Evolutionary conservation across 2,329 filamentous ascomycete species (phyloP), one percentile per base, ranked within the genome.

Genomic region (Ceratocystis colombiana): DNA sequence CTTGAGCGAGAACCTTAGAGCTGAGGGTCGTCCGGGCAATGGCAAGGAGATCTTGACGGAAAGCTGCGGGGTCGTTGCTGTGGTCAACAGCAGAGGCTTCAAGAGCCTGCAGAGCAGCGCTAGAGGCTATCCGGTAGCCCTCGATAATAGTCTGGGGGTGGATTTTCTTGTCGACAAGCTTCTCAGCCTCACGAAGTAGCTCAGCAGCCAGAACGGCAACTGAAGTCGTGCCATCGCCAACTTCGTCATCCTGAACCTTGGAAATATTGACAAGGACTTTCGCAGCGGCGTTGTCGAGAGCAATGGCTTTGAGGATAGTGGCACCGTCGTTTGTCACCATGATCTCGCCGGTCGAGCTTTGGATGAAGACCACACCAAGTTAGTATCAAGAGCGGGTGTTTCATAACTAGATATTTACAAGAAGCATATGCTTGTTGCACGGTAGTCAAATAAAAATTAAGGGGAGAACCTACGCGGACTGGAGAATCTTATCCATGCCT

Each of bases 61-160:
- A 99, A 6, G 87, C 87, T 72, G 88, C 85, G 67, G 86, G 81
- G 76, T 90, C 87, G 72, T 86, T 86, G 83, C 89, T 96, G 79
- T 96, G 89, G 77, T 99, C 89, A 64, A 96, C 89, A 22, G 94
- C 92, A 20, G 85, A 86, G 72, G 88, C 87, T 75, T 91, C 89
- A 55, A 99, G 81, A 41, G 91, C 91, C 73, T 87, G 82, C 64
- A 99, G 82, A 37, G 94, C 92, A 64, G 94, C 93, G 64, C 85
- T 82, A 76, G 90, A 96, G 64, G 94, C 94, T 89, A 99, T 96
- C 79, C 94, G 86, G 82, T 96, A 99, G 64, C 94, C 94, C 74
- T 99, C 94, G 74, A 99, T 99, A 77, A 99, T 99, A 64, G 94
- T 97, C 82, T 99, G 94, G 64, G 94, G 94, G 77, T 99, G 94